Conservation (phyloP, 768 basidiomycete genomes). For the Rhodotorula sphaerocarpa region DNA sequence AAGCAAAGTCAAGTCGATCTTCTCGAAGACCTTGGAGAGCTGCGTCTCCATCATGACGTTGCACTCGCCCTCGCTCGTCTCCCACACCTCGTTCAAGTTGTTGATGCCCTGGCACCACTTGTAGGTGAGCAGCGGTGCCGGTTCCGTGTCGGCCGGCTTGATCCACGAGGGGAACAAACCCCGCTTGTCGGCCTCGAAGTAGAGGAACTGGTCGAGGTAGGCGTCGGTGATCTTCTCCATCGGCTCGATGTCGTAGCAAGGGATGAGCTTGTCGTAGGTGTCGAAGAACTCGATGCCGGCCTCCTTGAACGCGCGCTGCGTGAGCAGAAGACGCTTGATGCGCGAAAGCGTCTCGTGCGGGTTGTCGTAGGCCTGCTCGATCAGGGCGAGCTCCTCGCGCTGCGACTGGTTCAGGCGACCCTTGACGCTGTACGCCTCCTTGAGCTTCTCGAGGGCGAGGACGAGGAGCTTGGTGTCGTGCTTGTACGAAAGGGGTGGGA, state of each 20-base stretch:
- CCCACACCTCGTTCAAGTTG: slow-evolving; percentile 96
- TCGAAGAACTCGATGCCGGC: slow-evolving; percentile 63
- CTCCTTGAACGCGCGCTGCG: slow-evolving; percentile 98
- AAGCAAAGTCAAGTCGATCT: slow-evolving; percentile 90
- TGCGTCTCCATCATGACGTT: slow-evolving; percentile 99
- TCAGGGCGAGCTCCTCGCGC: slow-evolving; percentile 91
- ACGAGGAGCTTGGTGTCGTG: slow-evolving; percentile 98
- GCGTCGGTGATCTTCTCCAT: slow-evolving; percentile 99
- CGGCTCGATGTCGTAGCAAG: slow-evolving; percentile 97
- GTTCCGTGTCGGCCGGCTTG: slow-evolving; percentile 95
- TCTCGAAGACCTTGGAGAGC: slow-evolving; percentile 95
- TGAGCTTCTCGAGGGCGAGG: slow-evolving; percentile 91
- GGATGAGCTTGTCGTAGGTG: slow-evolving; percentile 83
- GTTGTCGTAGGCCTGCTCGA: slow-evolving; percentile 98
- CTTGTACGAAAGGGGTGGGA: slow-evolving; percentile 98
- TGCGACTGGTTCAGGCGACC: slow-evolving; percentile 96
- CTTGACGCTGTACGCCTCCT: slow-evolving; percentile 98
- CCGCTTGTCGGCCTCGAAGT: slow-evolving; percentile 98
- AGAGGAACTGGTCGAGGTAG: slow-evolving; percentile 96
- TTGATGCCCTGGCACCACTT: slow-evolving; percentile 99
- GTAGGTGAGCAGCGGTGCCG: slow-evolving; percentile 91
- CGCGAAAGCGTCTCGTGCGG: slow-evolving; percentile 97
- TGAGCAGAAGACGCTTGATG: slow-evolving; percentile 91
- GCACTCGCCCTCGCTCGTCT: slow-evolving; percentile 94
- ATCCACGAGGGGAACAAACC: slow-evolving; percentile 98